Percentiles rank a stretch among this genome's conserved stretches.
phyloP scores from a whole-genome alignment of 2,329 filamentous ascomycete genomes.

The Beauveria varroae region DNA sequence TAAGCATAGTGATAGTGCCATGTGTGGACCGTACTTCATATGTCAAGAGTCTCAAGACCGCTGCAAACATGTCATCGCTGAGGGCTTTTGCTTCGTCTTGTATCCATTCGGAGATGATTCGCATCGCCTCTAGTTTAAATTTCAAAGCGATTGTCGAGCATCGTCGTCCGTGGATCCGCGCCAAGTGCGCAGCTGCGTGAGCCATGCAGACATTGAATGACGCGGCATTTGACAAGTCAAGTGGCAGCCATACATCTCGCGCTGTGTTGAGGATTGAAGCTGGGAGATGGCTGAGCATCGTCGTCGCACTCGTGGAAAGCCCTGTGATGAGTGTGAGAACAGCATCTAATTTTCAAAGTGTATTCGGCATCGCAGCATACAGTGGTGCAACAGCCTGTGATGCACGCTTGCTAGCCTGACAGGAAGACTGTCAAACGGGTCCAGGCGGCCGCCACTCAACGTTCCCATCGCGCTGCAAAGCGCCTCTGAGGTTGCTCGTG shows the following conservation, averaged over 20 bases:
- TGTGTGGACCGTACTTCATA: neutral
- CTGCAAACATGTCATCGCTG: conserved; percentile 21
- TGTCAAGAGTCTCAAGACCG: neutral
- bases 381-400: too few species aligned
- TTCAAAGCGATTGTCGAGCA: conserved; percentile 20
- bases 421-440: too few species aligned
- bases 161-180: conserved; percentile 23
- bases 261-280: conserved; percentile 28
- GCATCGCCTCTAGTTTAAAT: conserved; percentile 28
- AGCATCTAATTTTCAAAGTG: too few species aligned
- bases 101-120: conserved; percentile 27
- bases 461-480: too few species aligned
- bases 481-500: too few species aligned
- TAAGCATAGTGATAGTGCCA: too few species aligned
- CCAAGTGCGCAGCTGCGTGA: conserved; percentile 30
- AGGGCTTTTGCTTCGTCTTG: conserved; percentile 20
- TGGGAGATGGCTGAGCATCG: conserved; percentile 24
- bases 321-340: too few species aligned
- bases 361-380: too few species aligned
- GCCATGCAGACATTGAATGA: conserved; percentile 34
- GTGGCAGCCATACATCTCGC: conserved; percentile 32
- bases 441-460: too few species aligned
- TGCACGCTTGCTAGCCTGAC: too few species aligned
- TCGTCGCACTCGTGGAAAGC: conserved; percentile 15
- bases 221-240: conserved; percentile 33